Percentiles rank a stretch among this genome's conserved stretches.
These are phyloP conservation scores for Cladorrhinum sp. DNA, from an alignment of 2,329 filamentous ascomycete genomes.

Conservation along the genomic window DNA sequence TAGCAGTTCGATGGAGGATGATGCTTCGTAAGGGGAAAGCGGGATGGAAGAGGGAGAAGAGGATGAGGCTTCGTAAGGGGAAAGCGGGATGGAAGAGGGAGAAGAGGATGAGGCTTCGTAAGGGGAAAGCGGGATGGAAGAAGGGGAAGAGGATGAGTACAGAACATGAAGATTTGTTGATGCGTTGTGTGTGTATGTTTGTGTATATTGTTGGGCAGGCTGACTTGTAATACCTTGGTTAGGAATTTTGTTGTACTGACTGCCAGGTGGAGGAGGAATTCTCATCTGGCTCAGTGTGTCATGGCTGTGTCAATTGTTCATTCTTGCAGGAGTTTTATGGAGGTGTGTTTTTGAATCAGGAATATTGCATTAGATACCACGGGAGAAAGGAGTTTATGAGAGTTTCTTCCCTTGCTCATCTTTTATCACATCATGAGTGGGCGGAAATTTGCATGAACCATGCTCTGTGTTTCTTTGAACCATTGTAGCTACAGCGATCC, in stretches of 20 bases:
- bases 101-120: conserved; percentile 27
- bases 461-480: too few species aligned
- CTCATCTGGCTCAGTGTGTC: background rate
- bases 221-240: background rate
- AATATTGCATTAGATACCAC: background rate
- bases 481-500: too few species aligned
- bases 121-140: background rate
- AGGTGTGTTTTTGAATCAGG: background rate
- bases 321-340: background rate
- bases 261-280: background rate
- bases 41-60: conserved; percentile 20
- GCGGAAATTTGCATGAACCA: too few species aligned
- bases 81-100: background rate
- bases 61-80: conserved; percentile 20
- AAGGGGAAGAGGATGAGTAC: background rate
- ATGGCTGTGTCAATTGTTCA: background rate
- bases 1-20: conserved; percentile 36
- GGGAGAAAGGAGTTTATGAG: background rate
- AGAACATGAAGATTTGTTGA: background rate
- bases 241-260: background rate
- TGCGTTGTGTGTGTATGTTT: background rate
- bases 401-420: too few species aligned
- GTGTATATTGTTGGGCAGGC: background rate
- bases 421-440: background rate
- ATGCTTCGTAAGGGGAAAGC: background rate